Evolutionary conservation across 2,329 filamentous ascomycete species (phyloP).

Genomic region (Beauveria rudraprayagi): DNA sequence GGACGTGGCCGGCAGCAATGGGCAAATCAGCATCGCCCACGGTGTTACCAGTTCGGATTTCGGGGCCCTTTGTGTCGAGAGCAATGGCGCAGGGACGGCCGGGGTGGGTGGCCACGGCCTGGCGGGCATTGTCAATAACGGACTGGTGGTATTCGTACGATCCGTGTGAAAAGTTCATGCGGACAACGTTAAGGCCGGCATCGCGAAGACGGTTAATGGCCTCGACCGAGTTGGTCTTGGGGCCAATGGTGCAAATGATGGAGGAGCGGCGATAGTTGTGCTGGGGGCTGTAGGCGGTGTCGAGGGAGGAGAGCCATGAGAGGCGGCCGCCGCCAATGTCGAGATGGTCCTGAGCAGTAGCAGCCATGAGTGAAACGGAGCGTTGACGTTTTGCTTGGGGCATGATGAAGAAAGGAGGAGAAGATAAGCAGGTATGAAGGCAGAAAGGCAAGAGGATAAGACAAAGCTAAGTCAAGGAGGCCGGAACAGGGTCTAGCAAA

Average conservation of each 20-base stretch:
- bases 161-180: conserved; percentile 94
- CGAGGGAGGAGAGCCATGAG: conserved; percentile 61
- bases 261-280: conserved; percentile 93
- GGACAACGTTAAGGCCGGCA: conserved; percentile 92
- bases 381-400: conserved; percentile 24
- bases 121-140: conserved; percentile 90
- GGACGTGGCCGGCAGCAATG: conserved; percentile 70
- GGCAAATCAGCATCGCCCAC: conserved; percentile 86
- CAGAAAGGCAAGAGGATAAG: not conserved
- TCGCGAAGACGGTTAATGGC: conserved; percentile 91
- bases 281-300: conserved; percentile 80
- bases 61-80: conserved; percentile 63
- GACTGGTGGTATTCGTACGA: conserved; percentile 94
- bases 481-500: conserved; percentile 2
- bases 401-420: conserved; percentile 22
- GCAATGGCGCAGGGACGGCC: conserved; percentile 94
- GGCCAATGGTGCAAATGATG: conserved; percentile 98
- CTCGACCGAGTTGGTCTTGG: conserved; percentile 97
- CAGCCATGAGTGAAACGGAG: conserved; percentile 40
- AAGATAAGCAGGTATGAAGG: not conserved
- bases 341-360: conserved; percentile 78
- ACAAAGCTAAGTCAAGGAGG: not conserved
- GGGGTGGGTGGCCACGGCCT: conserved; percentile 67
- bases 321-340: conserved; percentile 66
- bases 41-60: conserved; percentile 56